phyloP scores from a whole-genome alignment of 345 rosid genomes.

The Euphorbia pulcherrima region DNA sequence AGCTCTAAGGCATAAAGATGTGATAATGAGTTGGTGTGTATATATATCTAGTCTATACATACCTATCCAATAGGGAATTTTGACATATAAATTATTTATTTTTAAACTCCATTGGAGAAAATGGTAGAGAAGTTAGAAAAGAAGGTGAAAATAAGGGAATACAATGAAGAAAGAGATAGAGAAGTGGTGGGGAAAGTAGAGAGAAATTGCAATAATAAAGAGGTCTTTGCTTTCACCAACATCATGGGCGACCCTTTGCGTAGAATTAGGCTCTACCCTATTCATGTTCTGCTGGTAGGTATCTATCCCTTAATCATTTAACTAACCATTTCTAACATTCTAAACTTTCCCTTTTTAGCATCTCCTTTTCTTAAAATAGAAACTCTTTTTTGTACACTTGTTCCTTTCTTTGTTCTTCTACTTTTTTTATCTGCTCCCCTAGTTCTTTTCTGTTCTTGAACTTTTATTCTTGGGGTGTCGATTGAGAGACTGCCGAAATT shows the following conservation, averaged over 20 bases:
- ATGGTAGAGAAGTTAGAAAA: conserved; percentile 31
- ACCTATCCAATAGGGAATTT: conserved; percentile 20
- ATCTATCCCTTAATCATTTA: too few relatives aligned
- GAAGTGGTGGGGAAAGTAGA: conserved; percentile 55
- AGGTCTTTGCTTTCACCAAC: conserved; percentile 42
- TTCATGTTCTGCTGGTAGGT: conserved; percentile 58
- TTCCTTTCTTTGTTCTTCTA: background rate
- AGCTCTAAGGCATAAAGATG: background rate
- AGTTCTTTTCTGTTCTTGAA: too few relatives aligned
- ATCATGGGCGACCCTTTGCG: conserved; percentile 42
- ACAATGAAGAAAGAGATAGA: conserved; percentile 36
- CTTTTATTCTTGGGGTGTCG: too few relatives aligned
- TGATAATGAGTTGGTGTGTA: background rate
- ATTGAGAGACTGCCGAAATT: too few relatives aligned
- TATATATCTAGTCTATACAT: background rate
- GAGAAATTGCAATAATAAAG: conserved; percentile 42
- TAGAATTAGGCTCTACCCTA: conserved; percentile 49
- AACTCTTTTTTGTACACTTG: background rate
- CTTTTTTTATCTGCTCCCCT: background rate
- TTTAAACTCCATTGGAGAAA: background rate
- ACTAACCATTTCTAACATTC: too few relatives aligned
- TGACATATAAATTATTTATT: background rate
- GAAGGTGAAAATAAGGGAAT: conserved; percentile 41
- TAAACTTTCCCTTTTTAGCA: background rate
- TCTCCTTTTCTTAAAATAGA: background rate